Percentiles rank a stretch among this genome's conserved stretches.
Evolutionary conservation across 768 basidiomycete genomes (phyloP).

Genomic region (Boletus subparvulus): DNA sequence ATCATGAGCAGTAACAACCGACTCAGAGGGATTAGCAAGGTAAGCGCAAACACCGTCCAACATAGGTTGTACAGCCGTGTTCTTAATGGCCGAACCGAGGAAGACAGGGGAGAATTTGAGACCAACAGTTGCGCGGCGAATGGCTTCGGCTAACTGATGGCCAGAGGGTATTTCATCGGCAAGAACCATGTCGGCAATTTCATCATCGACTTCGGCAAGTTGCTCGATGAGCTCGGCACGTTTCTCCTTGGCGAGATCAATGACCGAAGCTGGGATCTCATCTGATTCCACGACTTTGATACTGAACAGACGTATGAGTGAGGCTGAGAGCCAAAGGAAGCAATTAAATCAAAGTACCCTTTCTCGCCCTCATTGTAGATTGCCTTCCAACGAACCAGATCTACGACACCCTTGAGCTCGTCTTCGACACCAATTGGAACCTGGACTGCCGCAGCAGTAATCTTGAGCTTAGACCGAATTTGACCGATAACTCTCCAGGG

Average conservation of each 20-base stretch:
- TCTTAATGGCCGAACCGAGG: conserved; percentile 95
- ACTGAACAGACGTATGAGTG: conserved; percentile 38
- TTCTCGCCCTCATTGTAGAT: conserved; percentile 94
- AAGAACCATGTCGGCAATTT: conserved; percentile 88
- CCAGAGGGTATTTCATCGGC: conserved; percentile 77
- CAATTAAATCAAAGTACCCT: conserved; percentile 58
- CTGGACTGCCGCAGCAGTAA: conserved; percentile 92
- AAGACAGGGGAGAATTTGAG: conserved; percentile 97
- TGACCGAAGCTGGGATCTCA: conserved; percentile 79
- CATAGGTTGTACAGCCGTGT: conserved; percentile 91
- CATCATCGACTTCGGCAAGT: conserved; percentile 94
- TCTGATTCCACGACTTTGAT: conserved; percentile 76
- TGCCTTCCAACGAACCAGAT: conserved; percentile 91
- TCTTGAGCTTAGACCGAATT: conserved; percentile 87
- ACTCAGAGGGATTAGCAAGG: conserved; percentile 84
- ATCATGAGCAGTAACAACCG: conserved; percentile 79
- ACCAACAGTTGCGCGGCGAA: conserved; percentile 83
- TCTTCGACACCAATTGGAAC: conserved; percentile 92
- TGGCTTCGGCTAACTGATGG: conserved; percentile 74
- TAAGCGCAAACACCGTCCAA: conserved; percentile 96
- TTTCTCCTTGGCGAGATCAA: conserved; percentile 78
- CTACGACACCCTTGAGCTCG: conserved; percentile 87
- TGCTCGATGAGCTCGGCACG: conserved; percentile 90
- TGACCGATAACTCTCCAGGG: conserved; percentile 94
- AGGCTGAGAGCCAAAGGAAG: neutral